Conservation (phyloP, 768 basidiomycete genomes). For the Artomyces pyxidatus region DNA sequence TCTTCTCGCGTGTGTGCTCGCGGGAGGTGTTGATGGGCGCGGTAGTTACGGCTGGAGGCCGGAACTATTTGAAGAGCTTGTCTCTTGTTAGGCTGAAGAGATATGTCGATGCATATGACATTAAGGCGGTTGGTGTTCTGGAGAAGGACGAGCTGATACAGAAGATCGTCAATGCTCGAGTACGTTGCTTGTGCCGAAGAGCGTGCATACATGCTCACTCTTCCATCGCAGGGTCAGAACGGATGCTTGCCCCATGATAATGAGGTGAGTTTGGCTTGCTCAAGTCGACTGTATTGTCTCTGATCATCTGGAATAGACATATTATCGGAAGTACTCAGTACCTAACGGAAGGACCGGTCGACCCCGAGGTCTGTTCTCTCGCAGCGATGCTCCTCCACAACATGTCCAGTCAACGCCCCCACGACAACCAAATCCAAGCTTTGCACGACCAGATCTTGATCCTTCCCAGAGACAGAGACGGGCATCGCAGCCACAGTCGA, state of each 20-base stretch:
- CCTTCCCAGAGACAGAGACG: conserved; percentile 19
- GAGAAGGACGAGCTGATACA: conserved; percentile 80
- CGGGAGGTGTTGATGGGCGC: too few relatives aligned
- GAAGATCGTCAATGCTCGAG: conserved; percentile 41
- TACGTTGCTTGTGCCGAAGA: conserved; percentile 23
- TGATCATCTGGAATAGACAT: conserved; percentile 29
- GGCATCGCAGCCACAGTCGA: conserved; percentile 18
- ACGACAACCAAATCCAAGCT: conserved; percentile 17
- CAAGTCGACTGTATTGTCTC: background rate
- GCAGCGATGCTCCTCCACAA: conserved; percentile 24
- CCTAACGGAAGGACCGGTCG: conserved; percentile 31
- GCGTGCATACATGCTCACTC: background rate
- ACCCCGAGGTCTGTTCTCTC: conserved; percentile 37
- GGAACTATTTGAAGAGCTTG: conserved; percentile 44
- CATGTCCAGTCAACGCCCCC: conserved; percentile 12
- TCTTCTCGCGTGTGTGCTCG: too few relatives aligned
- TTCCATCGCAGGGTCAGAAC: conserved; percentile 31
- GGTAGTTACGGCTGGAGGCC: conserved; percentile 63
- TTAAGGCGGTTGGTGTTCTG: conserved; percentile 50
- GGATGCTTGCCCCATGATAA: conserved; percentile 54
- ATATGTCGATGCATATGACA: conserved; percentile 64
- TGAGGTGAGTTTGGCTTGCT: conserved; percentile 36
- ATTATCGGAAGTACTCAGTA: conserved; percentile 57
- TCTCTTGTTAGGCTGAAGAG: conserved; percentile 57
- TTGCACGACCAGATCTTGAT: conserved; percentile 19